These are phyloP conservation scores for Aspergillus ostianus DNA, from an alignment of 495 filamentous ascomycete species.

Conservation along the genomic window DNA sequence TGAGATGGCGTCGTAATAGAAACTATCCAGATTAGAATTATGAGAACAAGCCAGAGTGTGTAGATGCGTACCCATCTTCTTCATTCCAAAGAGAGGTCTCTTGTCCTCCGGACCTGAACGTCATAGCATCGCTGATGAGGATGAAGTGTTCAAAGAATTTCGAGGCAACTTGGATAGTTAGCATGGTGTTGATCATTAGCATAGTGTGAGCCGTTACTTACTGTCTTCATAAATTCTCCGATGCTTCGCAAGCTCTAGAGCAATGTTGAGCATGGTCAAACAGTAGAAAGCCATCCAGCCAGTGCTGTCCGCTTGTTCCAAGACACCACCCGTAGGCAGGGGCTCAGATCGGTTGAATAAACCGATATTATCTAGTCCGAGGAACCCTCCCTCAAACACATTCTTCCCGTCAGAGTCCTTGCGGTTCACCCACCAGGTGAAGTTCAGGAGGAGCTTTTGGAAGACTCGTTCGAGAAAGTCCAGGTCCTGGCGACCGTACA, in stretches of 20 bases:
- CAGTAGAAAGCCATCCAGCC: slow-evolving; percentile 99
- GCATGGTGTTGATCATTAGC: neutral
- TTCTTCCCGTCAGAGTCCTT: slow-evolving; percentile 94
- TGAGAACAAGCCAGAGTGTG: too few relatives aligned
- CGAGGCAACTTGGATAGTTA: slow-evolving; percentile 61
- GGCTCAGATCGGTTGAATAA: slow-evolving; percentile 98
- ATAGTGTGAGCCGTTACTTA: slow-evolving; percentile 17
- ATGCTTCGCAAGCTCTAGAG: slow-evolving; percentile 90
- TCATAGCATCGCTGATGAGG: slow-evolving; percentile 97
- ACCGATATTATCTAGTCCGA: slow-evolving; percentile 96
- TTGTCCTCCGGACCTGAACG: slow-evolving; percentile 73
- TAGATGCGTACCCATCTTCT: slow-evolving; percentile 61
- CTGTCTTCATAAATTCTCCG: slow-evolving; percentile 94
- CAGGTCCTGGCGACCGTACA: slow-evolving; percentile 91
- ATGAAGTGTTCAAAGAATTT: slow-evolving; percentile 99
- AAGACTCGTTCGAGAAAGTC: slow-evolving; percentile 96
- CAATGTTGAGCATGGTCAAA: slow-evolving; percentile 93
- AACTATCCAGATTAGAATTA: slow-evolving; percentile 41
- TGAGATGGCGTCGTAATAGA: slow-evolving; percentile 98
- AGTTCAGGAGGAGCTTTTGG: slow-evolving; percentile 92
- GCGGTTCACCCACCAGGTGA: slow-evolving; percentile 98
- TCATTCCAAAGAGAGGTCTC: slow-evolving; percentile 93
- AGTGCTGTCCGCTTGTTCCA: slow-evolving; percentile 96
- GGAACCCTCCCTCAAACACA: slow-evolving; percentile 93
- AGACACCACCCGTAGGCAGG: slow-evolving; percentile 83